Conservation (phyloP, 2,329 filamentous ascomycete species). For the Ophiostoma fasciatum region DNA sequence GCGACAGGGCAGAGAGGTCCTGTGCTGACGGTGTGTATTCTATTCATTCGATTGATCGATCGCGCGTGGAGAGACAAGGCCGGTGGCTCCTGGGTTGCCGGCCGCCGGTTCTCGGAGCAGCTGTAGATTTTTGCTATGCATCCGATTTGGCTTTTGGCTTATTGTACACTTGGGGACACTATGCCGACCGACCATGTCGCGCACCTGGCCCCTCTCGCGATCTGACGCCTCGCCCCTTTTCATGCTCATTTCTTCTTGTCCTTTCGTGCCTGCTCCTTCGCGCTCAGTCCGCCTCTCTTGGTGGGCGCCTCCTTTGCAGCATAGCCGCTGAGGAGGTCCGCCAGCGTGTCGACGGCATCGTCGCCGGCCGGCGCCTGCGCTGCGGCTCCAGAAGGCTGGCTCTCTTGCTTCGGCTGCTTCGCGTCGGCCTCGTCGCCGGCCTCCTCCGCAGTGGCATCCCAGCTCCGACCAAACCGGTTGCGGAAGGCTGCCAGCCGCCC, state of each 20-base stretch:
- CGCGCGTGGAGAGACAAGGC: too few relatives aligned
- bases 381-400: not conserved
- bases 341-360: constrained; percentile 23
- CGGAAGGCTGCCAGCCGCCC: constrained; percentile 79
- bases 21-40: too few relatives aligned
- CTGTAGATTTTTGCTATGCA: too few relatives aligned
- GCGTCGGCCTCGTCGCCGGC: constrained; percentile 13
- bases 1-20: too few relatives aligned
- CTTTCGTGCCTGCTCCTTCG: constrained; percentile 22
- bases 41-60: too few relatives aligned
- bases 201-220: too few relatives aligned
- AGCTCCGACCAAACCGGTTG: constrained; percentile 66
- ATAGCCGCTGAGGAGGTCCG: constrained; percentile 39
- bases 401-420: not conserved
- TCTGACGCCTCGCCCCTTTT: too few relatives aligned
- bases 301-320: constrained; percentile 24
- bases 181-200: too few relatives aligned
- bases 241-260: constrained; percentile 25
- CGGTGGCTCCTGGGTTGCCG: too few relatives aligned
- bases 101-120: too few relatives aligned
- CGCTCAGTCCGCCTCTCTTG: constrained; percentile 24
- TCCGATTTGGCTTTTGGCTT: too few relatives aligned
- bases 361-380: constrained; percentile 11
- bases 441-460: constrained; percentile 44
- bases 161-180: too few relatives aligned